Percentiles rank a stretch among this genome's conserved stretches.
phyloP scores from a whole-genome alignment of 495 filamentous ascomycete species.

The Cairneyella variabilis region DNA sequence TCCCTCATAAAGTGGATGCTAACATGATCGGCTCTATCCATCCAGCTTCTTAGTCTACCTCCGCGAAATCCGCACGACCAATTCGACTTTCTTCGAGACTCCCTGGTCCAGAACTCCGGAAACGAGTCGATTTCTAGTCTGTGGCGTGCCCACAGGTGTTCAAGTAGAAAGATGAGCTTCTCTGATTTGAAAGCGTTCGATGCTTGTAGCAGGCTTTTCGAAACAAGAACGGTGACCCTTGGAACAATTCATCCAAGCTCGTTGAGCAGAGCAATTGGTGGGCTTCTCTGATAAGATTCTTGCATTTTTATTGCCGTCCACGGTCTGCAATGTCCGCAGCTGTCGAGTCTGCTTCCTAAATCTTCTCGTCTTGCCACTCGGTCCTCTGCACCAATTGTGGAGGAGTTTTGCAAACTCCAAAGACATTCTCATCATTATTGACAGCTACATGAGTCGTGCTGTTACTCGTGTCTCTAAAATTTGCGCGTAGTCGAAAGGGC shows the following conservation, averaged over 20 bases:
- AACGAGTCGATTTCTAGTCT: background rate
- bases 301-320: background rate
- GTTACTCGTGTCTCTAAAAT: no score
- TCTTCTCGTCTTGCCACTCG: no score
- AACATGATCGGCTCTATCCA: slow-evolving; percentile 2
- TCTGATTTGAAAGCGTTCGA: background rate
- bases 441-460: no score
- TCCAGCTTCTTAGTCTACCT: background rate
- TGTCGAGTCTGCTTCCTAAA: no score
- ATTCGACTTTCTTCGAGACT: background rate
- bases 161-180: background rate
- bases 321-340: background rate
- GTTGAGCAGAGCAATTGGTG: background rate
- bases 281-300: background rate
- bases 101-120: slow-evolving; percentile 1
- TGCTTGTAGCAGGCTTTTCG: background rate
- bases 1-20: background rate
- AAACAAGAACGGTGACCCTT: background rate
- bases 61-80: slow-evolving; percentile 5
- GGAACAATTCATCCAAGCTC: background rate
- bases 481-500: no score
- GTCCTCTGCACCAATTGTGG: no score
- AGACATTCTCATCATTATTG: no score
- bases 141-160: background rate
- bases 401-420: no score